Base-by-base conservation (phyloP, 2,329 filamentous ascomycete genomes). In the Fusarium circinatum region DNA sequence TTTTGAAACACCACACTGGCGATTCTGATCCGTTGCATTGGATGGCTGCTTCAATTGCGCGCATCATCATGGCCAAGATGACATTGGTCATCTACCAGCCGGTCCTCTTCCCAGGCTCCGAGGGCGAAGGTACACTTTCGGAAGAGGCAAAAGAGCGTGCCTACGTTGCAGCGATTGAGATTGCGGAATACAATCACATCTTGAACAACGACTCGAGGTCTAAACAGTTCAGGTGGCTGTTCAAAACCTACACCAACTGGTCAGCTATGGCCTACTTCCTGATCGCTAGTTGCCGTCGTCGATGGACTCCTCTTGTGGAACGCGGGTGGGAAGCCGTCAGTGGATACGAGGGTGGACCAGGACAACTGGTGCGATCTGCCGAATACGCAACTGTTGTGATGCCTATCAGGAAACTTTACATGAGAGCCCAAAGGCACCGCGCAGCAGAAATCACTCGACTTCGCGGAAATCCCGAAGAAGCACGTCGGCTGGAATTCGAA, bases 31-130 rank as follows among this genome's bases (percentile, higher is more conserved):
- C 88, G 1, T 82, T 94, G 3, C 90, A 90, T 71, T 94, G 92
- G 91, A 88, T 93, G 32, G 89, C 89, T 13, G 90, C 89, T 8
- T 92, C 92, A 34, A 86, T 94, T 30, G 88, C 90, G 7, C 89
- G 92, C 15, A 85, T 96, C 38, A 90, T 95, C 70, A 89, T 95
- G 83, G 91, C 91, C 54, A 96, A 95, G 82, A 90, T 95, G 85
- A 94, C 91, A 84, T 86, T 96, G 41, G 88, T 95, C 68, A 88
- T 94, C 6, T 93, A 96, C 77, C 91, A 96, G 75, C 93, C 93
- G 1, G 87, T 92, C 76, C 89, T 93, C 38, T 88, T 90, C 58
- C 86, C 87, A 39, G 88, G 90, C 32, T 85, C 87, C 15, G 86
- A 86, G n/a, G 81, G 85, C 12, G 86, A 86, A n/a, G 81, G 85